Conservation (phyloP, 202 grass and related monocot genomes). For the Saccharum hybrid region DNA sequence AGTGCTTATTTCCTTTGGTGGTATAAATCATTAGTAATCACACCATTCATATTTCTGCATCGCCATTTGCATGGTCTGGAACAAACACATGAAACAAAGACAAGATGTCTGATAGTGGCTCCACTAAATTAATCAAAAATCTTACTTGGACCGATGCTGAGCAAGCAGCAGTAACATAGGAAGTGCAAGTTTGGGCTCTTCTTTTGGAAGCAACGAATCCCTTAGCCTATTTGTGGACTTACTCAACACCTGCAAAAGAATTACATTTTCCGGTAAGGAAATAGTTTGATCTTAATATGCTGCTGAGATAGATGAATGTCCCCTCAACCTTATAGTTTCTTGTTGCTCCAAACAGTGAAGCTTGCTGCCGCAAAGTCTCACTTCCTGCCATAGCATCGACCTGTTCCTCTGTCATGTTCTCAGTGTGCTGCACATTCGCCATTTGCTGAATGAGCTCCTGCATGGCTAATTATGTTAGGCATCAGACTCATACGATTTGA, state of each 20-base stretch:
- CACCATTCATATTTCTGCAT: too few species aligned
- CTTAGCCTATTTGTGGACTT: constrained; percentile 91
- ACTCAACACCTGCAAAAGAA: constrained; percentile 70
- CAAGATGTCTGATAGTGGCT: not conserved
- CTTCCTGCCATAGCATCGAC: constrained; percentile 96
- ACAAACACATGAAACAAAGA: too few species aligned
- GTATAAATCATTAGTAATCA: too few species aligned
- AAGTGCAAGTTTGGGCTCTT: constrained; percentile 93
- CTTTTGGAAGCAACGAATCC: constrained; percentile 83
- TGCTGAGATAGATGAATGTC: constrained; percentile 25
- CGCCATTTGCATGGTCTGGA: too few species aligned
- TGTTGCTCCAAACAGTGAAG: constrained; percentile 80
- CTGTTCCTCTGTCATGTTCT: constrained; percentile 99
- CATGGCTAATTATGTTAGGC: constrained; percentile 36
- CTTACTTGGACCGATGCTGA: constrained; percentile 92
- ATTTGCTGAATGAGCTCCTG: constrained; percentile 99
- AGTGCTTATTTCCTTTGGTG: not conserved
- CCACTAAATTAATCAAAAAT: constrained; percentile 20
- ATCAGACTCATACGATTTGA: constrained; percentile 31
- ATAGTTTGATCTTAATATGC: constrained; percentile 27
- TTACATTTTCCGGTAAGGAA: constrained; percentile 16
- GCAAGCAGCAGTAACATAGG: constrained; percentile 92
- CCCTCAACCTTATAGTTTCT: constrained; percentile 86
- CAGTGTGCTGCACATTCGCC: constrained; percentile 97
- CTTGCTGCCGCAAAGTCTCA: constrained; percentile 86